Percentiles rank a stretch among this genome's conserved stretches.
Conservation (phyloP, 805 yeast genomes). For the Ogataea thermomethanolica region DNA sequence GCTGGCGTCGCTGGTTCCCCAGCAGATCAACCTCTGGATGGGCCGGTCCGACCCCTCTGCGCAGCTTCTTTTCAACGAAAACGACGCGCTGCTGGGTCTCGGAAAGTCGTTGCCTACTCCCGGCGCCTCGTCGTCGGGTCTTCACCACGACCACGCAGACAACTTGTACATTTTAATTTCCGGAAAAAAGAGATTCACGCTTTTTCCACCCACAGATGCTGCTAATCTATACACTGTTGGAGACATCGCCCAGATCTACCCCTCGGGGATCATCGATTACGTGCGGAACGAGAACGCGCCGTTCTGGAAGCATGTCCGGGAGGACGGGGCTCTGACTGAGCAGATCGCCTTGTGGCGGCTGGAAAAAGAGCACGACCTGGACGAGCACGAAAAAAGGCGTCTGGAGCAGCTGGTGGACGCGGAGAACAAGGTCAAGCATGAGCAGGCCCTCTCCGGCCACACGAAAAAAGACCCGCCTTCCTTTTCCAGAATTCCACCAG, state of each 20-base stretch:
- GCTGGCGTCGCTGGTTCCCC: constrained; percentile 49
- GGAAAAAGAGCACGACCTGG: constrained; percentile 14
- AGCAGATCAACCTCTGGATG: constrained; percentile 74
- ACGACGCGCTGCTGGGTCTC: constrained; percentile 35
- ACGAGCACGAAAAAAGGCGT: constrained; percentile 25
- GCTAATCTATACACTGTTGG: constrained; percentile 62
- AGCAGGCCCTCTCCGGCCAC: constrained; percentile 14
- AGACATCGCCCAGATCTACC: constrained; percentile 44
- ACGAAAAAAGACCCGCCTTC: constrained; percentile 59
- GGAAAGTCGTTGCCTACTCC: constrained; percentile 54
- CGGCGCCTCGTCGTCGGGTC: constrained; percentile 60
- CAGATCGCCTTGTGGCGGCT: constrained; percentile 46
- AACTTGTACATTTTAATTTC: constrained; percentile 59
- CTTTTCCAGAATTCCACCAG: constrained; percentile 62
- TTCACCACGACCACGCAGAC: constrained; percentile 81
- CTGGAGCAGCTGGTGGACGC: constrained; percentile 27
- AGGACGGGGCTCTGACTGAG: constrained; percentile 57
- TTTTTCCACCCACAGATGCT: constrained; percentile 64
- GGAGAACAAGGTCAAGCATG: constrained; percentile 25
- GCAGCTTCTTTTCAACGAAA: constrained; percentile 11
- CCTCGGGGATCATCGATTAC: constrained; percentile 70
- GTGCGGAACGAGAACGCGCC: constrained; percentile 51
- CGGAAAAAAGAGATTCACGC: constrained; percentile 64
- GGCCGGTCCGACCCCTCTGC: constrained; percentile 38
- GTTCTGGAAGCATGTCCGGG: constrained; percentile 57